Base-by-base conservation (phyloP, 331 rosid genomes). In the Erythrophleum ivorense region DNA sequence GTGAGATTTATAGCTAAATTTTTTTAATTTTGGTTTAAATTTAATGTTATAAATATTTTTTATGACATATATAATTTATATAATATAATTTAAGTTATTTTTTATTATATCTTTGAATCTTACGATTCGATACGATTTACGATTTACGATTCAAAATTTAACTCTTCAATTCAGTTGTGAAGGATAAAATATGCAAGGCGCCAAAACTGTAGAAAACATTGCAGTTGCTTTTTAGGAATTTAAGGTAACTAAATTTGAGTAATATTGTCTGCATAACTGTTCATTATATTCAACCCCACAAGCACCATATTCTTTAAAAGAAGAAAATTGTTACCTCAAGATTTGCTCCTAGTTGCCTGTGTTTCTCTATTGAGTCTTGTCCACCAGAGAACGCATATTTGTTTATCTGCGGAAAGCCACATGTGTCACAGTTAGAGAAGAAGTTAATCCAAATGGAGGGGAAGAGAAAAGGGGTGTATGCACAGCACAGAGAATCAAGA, bases 351-450 rank as follows among this genome's bases (percentile, higher is more conserved):
- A 81, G 87, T 83, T 88, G 87, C 77, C 97, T 89, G 84, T 96
- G 99, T 85, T 93, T 90, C 86, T 92, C 98, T n/a, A 91, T 50
- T 11, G 98, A 89, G 89, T 96, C 99, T 87, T 92, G 98, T 58
- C 99, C 99, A 40, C 99, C 98, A 57, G 99, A 96, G 81, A 93
- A 96, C 31, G 99, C 99, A 83, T 89, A 77, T 59, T 41, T 87
- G 84, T 93, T 93, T 81, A 96, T 73, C 99, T 93, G 94, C 73
- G 85, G 36, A 86, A 50, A 79, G 76, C 59, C 78, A 75, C 52
- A 71, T 36, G 82, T 64, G 73, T 49, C 31, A 19, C 6, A 72
- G 19, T 69, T 10, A 62, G 49, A 1, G 8, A 60, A n/a, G 29
- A 24, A 24, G 29, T 24, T 62, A 55, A 41, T 63, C 8, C 48